Percentiles rank a stretch among this genome's conserved stretches.
Evolutionary conservation across 495 filamentous ascomycete species (phyloP).

Genomic region (Hyaloscypha hepaticicola): DNA sequence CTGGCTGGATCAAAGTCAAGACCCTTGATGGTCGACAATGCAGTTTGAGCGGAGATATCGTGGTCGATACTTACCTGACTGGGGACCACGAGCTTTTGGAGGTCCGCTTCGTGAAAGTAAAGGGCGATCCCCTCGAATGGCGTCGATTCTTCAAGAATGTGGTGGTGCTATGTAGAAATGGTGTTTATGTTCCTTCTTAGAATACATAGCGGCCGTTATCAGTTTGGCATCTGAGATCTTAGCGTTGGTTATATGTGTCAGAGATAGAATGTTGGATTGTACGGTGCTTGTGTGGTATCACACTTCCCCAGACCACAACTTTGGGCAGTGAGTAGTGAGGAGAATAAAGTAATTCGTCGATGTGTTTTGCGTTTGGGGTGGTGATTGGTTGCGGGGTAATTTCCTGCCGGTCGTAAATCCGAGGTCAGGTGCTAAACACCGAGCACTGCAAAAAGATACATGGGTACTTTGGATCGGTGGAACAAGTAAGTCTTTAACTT

Average conservation of each 20-base stretch:
- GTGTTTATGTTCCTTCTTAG: conserved; percentile 46
- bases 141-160: conserved; percentile 95
- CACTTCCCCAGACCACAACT: neutral
- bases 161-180: conserved; percentile 79
- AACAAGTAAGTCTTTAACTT: neutral
- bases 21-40: conserved; percentile 79
- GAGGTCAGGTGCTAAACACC: neutral
- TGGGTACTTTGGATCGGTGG: neutral
- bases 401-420: neutral
- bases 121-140: conserved; percentile 97
- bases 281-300: neutral
- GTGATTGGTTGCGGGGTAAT: neutral
- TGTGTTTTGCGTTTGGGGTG: neutral
- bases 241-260: conserved; percentile 1
- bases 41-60: conserved; percentile 76
- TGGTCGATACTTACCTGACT: conserved; percentile 66
- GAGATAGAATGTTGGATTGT: neutral
- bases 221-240: conserved; percentile 9
- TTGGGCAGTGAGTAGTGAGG: neutral
- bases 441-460: neutral
- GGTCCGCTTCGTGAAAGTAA: conserved; percentile 88
- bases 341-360: neutral
- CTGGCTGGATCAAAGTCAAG: conserved; percentile 63
- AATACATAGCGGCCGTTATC: conserved; percentile 18
- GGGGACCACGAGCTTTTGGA: conserved; percentile 63